Evolutionary conservation across 2,329 filamentous ascomycete genomes (phyloP).

Genomic region (Paradendryphiella salina): DNA sequence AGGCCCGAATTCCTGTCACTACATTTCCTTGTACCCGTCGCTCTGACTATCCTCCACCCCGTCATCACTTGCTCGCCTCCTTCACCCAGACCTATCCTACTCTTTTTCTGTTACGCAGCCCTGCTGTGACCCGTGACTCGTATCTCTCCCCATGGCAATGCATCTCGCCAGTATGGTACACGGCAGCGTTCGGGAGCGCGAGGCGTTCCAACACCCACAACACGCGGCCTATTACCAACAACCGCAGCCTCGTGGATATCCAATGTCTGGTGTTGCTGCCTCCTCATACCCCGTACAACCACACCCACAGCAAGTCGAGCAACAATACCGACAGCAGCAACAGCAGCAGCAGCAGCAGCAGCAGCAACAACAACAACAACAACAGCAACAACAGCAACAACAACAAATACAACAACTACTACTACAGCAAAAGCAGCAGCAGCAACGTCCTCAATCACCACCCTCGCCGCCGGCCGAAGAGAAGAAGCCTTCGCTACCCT

Average conservation of each 20-base stretch:
- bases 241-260: conserved; percentile 39
- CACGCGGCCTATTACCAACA: conserved; percentile 43
- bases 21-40: conserved; percentile 37
- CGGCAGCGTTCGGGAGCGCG: conserved; percentile 48
- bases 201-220: conserved; percentile 42
- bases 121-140: conserved; percentile 40
- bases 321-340: conserved; percentile 50
- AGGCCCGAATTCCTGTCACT: conserved; percentile 44
- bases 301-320: conserved; percentile 30
- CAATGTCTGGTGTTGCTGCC: conserved; percentile 25
- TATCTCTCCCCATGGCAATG: conserved; percentile 43
- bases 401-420: conserved; percentile 31
- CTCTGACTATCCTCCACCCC: conserved; percentile 24
- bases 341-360: conserved; percentile 30
- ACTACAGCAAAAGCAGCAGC: conserved; percentile 25
- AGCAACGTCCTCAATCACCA: conserved; percentile 61
- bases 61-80: conserved; percentile 28
- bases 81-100: conserved; percentile 14
- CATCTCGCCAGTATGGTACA: conserved; percentile 52
- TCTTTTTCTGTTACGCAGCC: conserved; percentile 36
- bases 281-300: conserved; percentile 19
- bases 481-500: conserved; percentile 82
- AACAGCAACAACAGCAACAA: conserved; percentile 31
- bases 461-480: conserved; percentile 78
- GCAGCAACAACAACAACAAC: conserved; percentile 50